phyloP scores from a whole-genome alignment of 257 asterid species.

The Nicotiana obtusifolia region DNA sequence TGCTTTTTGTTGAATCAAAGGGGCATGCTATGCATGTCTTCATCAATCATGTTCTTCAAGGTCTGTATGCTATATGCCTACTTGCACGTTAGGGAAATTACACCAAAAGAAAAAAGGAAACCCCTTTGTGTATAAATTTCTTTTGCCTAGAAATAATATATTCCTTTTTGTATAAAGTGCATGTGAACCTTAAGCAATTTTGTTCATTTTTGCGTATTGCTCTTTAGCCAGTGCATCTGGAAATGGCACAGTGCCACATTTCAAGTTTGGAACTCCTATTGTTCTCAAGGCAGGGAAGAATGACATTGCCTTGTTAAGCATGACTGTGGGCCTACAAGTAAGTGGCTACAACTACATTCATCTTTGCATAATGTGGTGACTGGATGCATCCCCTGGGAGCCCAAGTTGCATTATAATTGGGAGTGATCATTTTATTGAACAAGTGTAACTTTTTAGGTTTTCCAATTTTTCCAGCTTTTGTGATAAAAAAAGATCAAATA shows the following conservation, averaged over 20 bases:
- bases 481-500: too few species aligned
- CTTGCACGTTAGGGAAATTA: neutral
- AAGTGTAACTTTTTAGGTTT: too few species aligned
- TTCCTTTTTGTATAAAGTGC: neutral
- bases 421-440: too few species aligned
- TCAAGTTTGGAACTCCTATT: constrained; percentile 51
- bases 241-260: constrained; percentile 62
- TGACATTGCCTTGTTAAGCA: constrained; percentile 76
- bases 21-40: constrained; percentile 89
- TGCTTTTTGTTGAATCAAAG: constrained; percentile 70
- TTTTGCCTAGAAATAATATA: neutral
- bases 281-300: constrained; percentile 60
- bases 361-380: neutral
- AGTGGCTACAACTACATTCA: constrained; percentile 2
- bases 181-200: neutral
- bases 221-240: constrained; percentile 73
- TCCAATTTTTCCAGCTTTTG: too few species aligned
- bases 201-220: constrained; percentile 16
- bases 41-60: constrained; percentile 76
- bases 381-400: too few species aligned
- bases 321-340: constrained; percentile 86
- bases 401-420: too few species aligned
- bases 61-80: constrained; percentile 22
- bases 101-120: neutral
- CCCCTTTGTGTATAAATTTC: neutral